A percentile compares a stretch with the other conserved stretches of the same genome.
These are phyloP conservation scores for Avena insularis DNA, from an alignment of 176 grass and related monocot genomes.

Conservation along the genomic window DNA sequence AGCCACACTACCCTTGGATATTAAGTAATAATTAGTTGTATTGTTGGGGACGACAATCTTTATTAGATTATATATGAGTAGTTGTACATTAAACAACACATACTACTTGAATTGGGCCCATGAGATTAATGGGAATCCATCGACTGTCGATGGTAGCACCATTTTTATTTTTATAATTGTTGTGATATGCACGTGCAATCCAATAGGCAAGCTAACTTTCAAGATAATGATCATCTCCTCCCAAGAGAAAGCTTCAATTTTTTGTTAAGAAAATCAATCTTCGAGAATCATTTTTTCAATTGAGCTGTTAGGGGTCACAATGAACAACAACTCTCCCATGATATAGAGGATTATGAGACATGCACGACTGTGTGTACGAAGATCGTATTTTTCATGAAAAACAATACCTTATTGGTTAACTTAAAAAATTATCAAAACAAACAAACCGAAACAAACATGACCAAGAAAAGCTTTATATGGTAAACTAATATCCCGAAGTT, in stretches of 20 bases:
- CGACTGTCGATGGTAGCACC: no score
- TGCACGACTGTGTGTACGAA: no score
- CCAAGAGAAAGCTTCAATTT: not conserved
- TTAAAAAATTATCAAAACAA: no score
- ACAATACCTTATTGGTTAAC: no score
- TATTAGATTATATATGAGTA: not conserved
- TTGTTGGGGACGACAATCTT: not conserved
- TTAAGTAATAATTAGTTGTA: no score
- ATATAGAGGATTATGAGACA: no score
- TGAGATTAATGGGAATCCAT: not conserved
- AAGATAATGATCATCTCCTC: not conserved
- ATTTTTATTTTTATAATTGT: not conserved
- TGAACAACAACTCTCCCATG: not conserved
- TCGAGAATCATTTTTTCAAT: not conserved
- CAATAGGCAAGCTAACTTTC: not conserved
- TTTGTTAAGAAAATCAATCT: not conserved
- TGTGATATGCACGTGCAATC: not conserved
- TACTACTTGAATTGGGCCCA: not conserved
- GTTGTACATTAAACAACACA: conserved; percentile 36
- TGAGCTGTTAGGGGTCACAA: not conserved
- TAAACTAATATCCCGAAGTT: no score
- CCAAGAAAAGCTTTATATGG: no score
- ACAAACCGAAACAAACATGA: no score
- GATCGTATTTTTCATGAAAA: no score
- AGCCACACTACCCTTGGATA: no score